Percentiles rank a stretch among this genome's conserved stretches.
Evolutionary conservation across 371 early-diverging fungal species (phyloP).

Genomic region (Choanephora cucurbitarum): DNA sequence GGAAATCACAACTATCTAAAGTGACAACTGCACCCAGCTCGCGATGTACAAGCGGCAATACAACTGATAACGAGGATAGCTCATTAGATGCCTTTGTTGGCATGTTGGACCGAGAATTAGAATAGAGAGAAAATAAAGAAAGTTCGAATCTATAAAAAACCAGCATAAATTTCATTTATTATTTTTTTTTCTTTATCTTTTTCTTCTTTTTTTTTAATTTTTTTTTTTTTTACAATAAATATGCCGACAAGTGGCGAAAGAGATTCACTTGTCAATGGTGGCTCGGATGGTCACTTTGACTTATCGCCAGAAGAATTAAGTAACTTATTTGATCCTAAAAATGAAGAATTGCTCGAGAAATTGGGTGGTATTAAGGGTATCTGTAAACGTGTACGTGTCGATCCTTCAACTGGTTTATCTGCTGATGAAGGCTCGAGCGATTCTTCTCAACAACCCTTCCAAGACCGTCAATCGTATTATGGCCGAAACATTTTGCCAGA

Average conservation of each 20-base stretch:
- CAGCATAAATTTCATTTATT: not conserved
- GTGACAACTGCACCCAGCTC: slow-evolving; percentile 26
- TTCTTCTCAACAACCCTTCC: slow-evolving; percentile 50
- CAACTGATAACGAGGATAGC: slow-evolving; percentile 25
- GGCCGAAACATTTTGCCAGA: slow-evolving; percentile 75
- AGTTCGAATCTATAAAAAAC: not conserved
- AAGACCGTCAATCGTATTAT: slow-evolving; percentile 67
- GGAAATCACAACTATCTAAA: slow-evolving; percentile 37
- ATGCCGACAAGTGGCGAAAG: slow-evolving; percentile 32
- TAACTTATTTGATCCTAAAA: slow-evolving; percentile 71
- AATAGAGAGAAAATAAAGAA: slow-evolving; percentile 9
- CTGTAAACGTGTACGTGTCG: slow-evolving; percentile 62
- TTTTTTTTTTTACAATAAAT: slow-evolving; percentile 6
- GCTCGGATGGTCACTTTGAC: slow-evolving; percentile 33
- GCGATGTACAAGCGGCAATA: slow-evolving; percentile 17
- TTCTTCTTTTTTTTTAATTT: slow-evolving; percentile 17
- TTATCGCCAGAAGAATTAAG: slow-evolving; percentile 52
- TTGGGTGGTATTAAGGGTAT: slow-evolving; percentile 70
- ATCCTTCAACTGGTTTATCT: slow-evolving; percentile 65
- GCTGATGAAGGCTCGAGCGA: slow-evolving; percentile 58
- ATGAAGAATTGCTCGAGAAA: slow-evolving; percentile 59
- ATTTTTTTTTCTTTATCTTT: slow-evolving; percentile 11
- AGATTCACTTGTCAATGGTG: slow-evolving; percentile 31
- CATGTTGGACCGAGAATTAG: slow-evolving; percentile 37
- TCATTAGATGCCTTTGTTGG: slow-evolving; percentile 42